Base-by-base conservation (phyloP, 306 rosid genomes). In the Malus sylvestris region DNA sequence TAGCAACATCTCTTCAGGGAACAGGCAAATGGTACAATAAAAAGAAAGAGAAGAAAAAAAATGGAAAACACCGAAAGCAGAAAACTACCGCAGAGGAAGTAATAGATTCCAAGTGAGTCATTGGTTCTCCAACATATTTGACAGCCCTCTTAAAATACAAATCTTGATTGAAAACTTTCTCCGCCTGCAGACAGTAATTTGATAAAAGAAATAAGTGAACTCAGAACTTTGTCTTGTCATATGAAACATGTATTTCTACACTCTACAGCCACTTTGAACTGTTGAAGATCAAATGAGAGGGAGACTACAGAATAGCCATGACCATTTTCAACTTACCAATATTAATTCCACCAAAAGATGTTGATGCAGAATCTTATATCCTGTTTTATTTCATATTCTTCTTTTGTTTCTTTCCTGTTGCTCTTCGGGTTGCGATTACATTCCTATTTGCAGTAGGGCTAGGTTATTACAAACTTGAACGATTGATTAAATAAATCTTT, bases 141-240 rank as follows among this genome's bases (percentile, higher is more conserved):
- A 86, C 89, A 67, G 93, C 79, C 91, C 65, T 91, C 88, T 91
- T 94, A 84, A 94, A 94, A 83, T 87, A 91, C 42, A 85, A 73
- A 68, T 90, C 98, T 83, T 94, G 98, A 81, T 94, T 91, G 88
- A 90, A 94, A 85, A 91, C 98, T 84, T 91, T 94, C 90, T 91
- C 97, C 22, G 97, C 96, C 98, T 91, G 87, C 87, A 76, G 68
- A 79, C 38, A 53, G 58, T 55, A 68, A n/a, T 53, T 62, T 13
- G 4, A 77, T 40, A 29, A 83, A 40, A 75, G 18, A 58, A 13
- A 44, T 35, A 35, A 40, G 29, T 22, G 68, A 61, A 66, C 9
- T 35, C 27, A 35, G 29, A 35, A 10, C 23, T 64, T 32, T 64
- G 12, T 5, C 44, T 32, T 30, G 59, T 32, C 30, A 23, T 23